These are phyloP conservation scores for Emmonsiellopsis sp. DNA, from an alignment of 2,329 filamentous ascomycete genomes.

Conservation along the genomic window DNA sequence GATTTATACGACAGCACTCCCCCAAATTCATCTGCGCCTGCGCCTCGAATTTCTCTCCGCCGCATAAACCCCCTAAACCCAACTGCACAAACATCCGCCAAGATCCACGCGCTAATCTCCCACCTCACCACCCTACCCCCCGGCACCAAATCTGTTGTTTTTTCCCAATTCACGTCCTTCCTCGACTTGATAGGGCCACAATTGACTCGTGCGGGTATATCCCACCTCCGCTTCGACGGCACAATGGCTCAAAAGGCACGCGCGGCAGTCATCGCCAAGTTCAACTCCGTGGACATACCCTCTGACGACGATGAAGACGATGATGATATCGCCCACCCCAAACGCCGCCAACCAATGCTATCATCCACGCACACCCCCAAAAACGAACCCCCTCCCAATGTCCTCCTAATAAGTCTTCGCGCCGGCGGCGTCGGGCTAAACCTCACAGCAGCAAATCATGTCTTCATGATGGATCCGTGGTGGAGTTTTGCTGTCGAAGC, in stretches of 20 bases:
- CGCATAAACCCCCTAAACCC: constrained; percentile 56
- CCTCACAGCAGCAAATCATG: constrained; percentile 74
- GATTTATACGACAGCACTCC: constrained; percentile 35
- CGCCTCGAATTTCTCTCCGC: constrained; percentile 50
- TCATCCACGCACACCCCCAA: constrained; percentile 12
- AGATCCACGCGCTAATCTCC: constrained; percentile 69
- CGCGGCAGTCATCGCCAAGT: constrained; percentile 67
- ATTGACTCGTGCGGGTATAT: constrained; percentile 61
- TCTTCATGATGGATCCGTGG: constrained; percentile 99
- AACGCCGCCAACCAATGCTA: constrained; percentile 3
- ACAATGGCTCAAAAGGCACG: constrained; percentile 79
- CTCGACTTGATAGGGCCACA: constrained; percentile 83
- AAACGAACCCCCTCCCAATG: constrained; percentile 23
- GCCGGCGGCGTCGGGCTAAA: constrained; percentile 94
- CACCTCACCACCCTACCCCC: constrained; percentile 66
- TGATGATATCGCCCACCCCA: constrained; percentile 15
- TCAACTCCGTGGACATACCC: constrained; percentile 43
- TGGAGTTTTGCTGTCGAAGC: constrained; percentile 97
- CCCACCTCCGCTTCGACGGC: constrained; percentile 81
- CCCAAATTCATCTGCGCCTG: constrained; percentile 23
- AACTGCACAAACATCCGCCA: constrained; percentile 58
- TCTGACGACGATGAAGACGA: constrained; percentile 28
- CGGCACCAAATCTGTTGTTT: constrained; percentile 77
- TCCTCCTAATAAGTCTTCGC: constrained; percentile 74
- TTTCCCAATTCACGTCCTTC: constrained; percentile 96